Conservation (phyloP, 495 filamentous ascomycete genomes). For the Ramalina intermedia region DNA sequence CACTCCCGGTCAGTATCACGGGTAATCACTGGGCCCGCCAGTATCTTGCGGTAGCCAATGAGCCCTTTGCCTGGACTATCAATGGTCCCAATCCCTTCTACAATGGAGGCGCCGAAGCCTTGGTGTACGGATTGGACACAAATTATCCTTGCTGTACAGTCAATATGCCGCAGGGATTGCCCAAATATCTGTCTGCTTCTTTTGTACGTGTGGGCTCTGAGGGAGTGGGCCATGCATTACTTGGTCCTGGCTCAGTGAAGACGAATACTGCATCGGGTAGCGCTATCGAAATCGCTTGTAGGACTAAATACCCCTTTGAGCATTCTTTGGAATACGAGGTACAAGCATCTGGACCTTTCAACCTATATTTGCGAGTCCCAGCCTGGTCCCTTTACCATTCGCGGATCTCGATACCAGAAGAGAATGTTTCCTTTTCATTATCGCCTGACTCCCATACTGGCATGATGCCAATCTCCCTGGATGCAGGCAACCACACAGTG, state of each 20-base stretch:
- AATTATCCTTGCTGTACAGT: constrained; percentile 48
- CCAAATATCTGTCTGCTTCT: constrained; percentile 36
- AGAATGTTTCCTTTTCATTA: constrained; percentile 5
- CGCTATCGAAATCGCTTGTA: constrained; percentile 18
- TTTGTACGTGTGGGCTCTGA: constrained; percentile 16
- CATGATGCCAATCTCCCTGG: constrained; percentile 13
- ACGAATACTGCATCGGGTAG: constrained; percentile 11
- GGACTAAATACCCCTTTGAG: constrained; percentile 41
- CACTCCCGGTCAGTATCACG: constrained; percentile 39
- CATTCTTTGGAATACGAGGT: constrained; percentile 34
- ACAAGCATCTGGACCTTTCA: constrained; percentile 18
- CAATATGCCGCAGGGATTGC: constrained; percentile 46
- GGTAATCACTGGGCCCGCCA: constrained; percentile 47
- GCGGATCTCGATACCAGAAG: constrained; percentile 3
- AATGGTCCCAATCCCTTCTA: constrained; percentile 31
- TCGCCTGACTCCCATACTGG: constrained; percentile 16
- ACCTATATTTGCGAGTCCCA: constrained; percentile 15
- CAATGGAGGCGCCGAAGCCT: constrained; percentile 30
- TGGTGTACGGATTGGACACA: constrained; percentile 32
- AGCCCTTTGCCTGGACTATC: constrained; percentile 33
- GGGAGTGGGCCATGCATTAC: constrained; percentile 14
- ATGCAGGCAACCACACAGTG: constrained; percentile 13
- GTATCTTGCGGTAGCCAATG: constrained; percentile 44
- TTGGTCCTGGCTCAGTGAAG: constrained; percentile 16
- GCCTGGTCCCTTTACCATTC: constrained; percentile 7